A percentile compares a stretch with the other conserved stretches of the same genome.
phyloP scores from a whole-genome alignment of 108 stramenopile genomes.

The Cyclostephanos invisitatus region DNA sequence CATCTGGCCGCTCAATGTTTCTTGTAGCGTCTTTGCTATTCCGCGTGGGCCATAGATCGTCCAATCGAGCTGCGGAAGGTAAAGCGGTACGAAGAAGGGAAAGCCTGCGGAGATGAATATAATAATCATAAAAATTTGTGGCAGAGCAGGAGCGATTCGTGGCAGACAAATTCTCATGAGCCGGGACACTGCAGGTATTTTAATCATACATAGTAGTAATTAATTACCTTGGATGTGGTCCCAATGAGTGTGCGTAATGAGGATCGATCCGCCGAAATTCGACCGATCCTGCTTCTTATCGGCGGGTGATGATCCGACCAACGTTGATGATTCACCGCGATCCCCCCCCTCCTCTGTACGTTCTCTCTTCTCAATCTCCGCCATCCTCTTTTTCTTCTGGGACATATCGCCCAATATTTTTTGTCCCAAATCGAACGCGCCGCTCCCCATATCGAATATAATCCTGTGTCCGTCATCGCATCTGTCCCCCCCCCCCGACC shows the following conservation, averaged over 20 bases:
- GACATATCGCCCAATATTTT: slow-evolving; percentile 40
- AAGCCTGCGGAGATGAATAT: slow-evolving; percentile 11
- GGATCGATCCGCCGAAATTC: slow-evolving; percentile 32
- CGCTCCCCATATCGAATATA: slow-evolving; percentile 39
- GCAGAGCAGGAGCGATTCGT: no score
- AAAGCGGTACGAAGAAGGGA: slow-evolving; percentile 41
- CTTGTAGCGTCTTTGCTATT: slow-evolving; percentile 28
- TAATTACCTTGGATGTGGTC: slow-evolving; percentile 43
- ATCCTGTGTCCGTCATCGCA: slow-evolving; percentile 15
- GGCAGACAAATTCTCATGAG: not conserved
- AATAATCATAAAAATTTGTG: not conserved
- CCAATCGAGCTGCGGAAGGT: slow-evolving; percentile 43
- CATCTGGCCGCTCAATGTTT: slow-evolving; percentile 44
- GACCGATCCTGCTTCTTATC: not conserved
- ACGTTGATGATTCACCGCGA: not conserved
- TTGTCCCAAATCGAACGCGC: slow-evolving; percentile 41
- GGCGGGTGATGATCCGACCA: no score
- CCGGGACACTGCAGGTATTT: no score
- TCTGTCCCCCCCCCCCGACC: no score
- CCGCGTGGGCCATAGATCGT: slow-evolving; percentile 46
- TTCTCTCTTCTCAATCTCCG: slow-evolving; percentile 1
- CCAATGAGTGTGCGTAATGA: slow-evolving; percentile 49
- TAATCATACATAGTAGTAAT: not conserved
- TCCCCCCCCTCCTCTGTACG: not conserved
- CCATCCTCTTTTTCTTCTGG: slow-evolving; percentile 14